These are phyloP conservation scores for Apostasia shenzhenica DNA, from an alignment of 106 monocot genomes.

Conservation along the genomic window DNA sequence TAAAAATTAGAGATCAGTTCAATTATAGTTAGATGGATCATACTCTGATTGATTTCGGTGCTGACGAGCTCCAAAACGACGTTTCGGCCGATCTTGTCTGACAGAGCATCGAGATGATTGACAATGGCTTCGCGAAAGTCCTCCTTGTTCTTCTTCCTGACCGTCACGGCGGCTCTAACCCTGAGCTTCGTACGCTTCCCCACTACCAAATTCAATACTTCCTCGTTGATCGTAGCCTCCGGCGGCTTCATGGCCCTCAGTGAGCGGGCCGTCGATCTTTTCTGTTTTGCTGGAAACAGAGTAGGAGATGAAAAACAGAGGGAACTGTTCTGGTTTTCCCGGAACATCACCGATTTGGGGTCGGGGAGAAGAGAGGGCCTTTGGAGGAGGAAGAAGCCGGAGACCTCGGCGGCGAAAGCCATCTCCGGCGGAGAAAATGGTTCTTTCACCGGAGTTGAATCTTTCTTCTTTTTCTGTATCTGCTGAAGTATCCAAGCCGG, in stretches of 20 bases:
- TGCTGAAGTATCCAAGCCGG: too few species aligned
- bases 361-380: conserved; percentile 15
- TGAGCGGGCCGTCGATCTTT: background rate
- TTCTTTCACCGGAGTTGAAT: too few species aligned
- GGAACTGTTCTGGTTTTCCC: conserved; percentile 12
- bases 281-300: conserved; percentile 2
- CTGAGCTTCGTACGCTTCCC: conserved; percentile 33
- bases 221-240: conserved; percentile 37
- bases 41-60: conserved; percentile 58
- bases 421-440: background rate
- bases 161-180: conserved; percentile 59
- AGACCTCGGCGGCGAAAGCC: conserved; percentile 15
- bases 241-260: conserved; percentile 7
- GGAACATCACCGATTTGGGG: background rate
- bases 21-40: background rate
- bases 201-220: conserved; percentile 21
- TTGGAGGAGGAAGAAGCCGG: conserved; percentile 5
- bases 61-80: conserved; percentile 79
- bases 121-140: conserved; percentile 51
- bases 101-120: conserved; percentile 50
- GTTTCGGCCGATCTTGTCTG: conserved; percentile 59
- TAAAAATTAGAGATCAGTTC: background rate
- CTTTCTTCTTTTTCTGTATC: too few species aligned
- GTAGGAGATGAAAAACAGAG: conserved; percentile 18
- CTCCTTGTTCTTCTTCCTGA: conserved; percentile 64